Base-by-base conservation (phyloP, 768 basidiomycete species). In the Boletus pseudopeckii region DNA sequence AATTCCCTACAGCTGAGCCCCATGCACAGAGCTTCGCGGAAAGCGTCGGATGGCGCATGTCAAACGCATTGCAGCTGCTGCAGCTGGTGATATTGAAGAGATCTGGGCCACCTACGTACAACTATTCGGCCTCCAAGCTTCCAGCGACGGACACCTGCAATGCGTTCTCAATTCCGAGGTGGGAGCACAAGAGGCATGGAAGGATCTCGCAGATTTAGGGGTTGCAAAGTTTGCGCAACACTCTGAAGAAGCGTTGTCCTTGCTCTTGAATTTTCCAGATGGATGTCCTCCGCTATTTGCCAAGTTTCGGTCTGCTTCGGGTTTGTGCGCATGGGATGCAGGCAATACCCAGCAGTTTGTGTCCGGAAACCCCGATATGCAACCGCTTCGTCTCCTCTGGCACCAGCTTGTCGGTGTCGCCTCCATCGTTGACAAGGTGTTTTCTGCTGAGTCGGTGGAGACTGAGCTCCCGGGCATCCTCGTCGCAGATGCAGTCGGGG, bases 391-490 rank as follows among this genome's bases (percentile, higher is more conserved):
- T n/a, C 49, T 55, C 15, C 54, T 55, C 11, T 55, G 54, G 49
- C 54, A 55, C 24, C 54, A 55, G 17, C 54, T 55, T 20, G 49
- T 47, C 37, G 49, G 54, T 7, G 3, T 55, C 1, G 45, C 54
- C 39, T 51, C 49, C 7, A 37, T 55, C 3, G 9, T 55, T 2
- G 33, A 55, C 33, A 55, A 55, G 33, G 4, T 13, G 2, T n/a
- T 51, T 55, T 26, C 36, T 11, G 2, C 44, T 5, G 13, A 50
- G 24, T 39, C 39, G 2, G 18, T 30, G 3, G 10, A 51, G 11
- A 15, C 10, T 18, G 45, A 26, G 4, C 45, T 8, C 10, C 49
- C 54, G 2, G 54, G 54, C 0, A 2, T 42, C 26, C 44, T 55
- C 4, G 8, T 55, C 7, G 48, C 49, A 8, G 49, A 55, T 39